phyloP scores from a whole-genome alignment of 306 rosid species.

The Alnus glutinosa region DNA sequence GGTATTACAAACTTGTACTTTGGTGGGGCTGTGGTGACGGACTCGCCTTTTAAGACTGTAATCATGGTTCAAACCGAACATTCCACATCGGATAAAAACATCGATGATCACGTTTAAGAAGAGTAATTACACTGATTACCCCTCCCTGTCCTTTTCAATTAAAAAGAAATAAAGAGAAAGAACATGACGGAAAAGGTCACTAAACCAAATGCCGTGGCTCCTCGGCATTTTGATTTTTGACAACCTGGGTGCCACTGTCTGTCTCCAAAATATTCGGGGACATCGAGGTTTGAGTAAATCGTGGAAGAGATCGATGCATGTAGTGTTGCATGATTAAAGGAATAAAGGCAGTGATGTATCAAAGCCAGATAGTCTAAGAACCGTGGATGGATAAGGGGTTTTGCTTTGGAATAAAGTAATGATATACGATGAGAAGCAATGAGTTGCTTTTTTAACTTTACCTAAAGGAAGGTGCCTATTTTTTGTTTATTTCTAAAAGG shows the following conservation, averaged over 20 bases:
- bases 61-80: no score
- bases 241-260: background rate
- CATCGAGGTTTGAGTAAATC: background rate
- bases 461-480: background rate
- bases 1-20: no score
- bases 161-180: no score
- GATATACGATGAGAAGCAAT: slow-evolving; percentile 3
- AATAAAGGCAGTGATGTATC: background rate
- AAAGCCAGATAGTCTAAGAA: background rate
- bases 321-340: background rate
- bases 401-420: slow-evolving; percentile 22
- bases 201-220: no score
- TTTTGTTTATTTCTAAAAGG: background rate
- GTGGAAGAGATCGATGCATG: background rate
- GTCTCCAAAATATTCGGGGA: background rate
- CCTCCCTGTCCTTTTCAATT: no score
- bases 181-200: no score
- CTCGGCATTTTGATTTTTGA: background rate
- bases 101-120: no score
- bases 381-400: slow-evolving; percentile 9
- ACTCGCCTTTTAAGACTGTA: no score
- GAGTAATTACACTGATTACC: no score
- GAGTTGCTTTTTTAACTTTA: background rate
- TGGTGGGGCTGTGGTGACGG: no score
- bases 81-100: no score